A percentile compares a stretch with the other conserved stretches of the same genome.
Evolutionary conservation across 805 yeast genomes (phyloP).

Genomic region (Candida alai): DNA sequence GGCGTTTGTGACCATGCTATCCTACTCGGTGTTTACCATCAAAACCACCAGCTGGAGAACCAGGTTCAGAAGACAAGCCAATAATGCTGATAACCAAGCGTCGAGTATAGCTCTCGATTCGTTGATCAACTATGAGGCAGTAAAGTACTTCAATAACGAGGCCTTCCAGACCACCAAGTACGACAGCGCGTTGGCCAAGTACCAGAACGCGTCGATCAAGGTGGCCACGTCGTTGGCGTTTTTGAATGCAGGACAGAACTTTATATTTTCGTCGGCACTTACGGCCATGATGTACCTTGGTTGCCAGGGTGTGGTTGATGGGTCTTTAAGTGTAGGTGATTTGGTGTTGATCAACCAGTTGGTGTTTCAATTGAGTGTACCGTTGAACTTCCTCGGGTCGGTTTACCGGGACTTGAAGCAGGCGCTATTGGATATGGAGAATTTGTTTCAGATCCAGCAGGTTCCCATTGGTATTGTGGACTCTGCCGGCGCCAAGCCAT

Average conservation of each 20-base stretch:
- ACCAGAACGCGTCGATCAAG: constrained; percentile 71
- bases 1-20: constrained; percentile 82
- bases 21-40: constrained; percentile 84
- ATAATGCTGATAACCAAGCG: constrained; percentile 92
- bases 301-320: constrained; percentile 84
- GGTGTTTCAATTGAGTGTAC: constrained; percentile 93
- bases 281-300: constrained; percentile 99
- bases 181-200: constrained; percentile 65
- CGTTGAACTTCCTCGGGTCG: constrained; percentile 89
- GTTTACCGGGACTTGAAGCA: constrained; percentile 95
- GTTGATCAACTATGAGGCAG: constrained; percentile 89
- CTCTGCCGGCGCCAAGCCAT: constrained; percentile 56
- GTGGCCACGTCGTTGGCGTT: constrained; percentile 83
- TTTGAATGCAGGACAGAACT: constrained; percentile 73
- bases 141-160: constrained; percentile 92
- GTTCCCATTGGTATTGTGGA: constrained; percentile 66
- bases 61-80: constrained; percentile 78
- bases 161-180: constrained; percentile 73
- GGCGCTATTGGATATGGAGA: constrained; percentile 92
- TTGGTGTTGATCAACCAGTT: constrained; percentile 90
- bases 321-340: constrained; percentile 87
- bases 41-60: constrained; percentile 97
- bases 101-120: constrained; percentile 94
- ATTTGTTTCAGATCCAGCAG: constrained; percentile 79
- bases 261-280: constrained; percentile 81